Base-by-base conservation (phyloP, 257 asterid species). In the Vinca minor region DNA sequence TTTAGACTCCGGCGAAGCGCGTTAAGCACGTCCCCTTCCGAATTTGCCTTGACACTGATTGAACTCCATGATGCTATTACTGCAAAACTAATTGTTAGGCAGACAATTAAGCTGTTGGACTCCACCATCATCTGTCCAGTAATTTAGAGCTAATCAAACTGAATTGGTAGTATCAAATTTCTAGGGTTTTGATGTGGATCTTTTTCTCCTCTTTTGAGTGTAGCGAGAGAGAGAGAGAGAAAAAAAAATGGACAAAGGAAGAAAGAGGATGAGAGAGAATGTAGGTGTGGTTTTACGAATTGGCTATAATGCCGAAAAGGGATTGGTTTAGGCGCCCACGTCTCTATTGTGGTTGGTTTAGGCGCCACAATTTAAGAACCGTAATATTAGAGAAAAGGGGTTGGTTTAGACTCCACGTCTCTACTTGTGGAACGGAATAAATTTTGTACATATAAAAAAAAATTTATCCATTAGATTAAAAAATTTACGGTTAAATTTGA, bases 11-110 rank as follows among this genome's bases (percentile, higher is more conserved):
- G 83, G 49, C 95, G 88, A 29, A 88, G 81, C 25, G 92, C 87
- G 74, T 65, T 73, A 8, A 88, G 89, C 73, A 90, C 96, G 80
- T 88, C 95, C 34, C 95, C 88, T 23, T 88, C 95, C 15, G 87
- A 79, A 80, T 84, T 86, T 6, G 66, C 69, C 47, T 8, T 20
- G 13, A 47, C 77, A 26, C 23, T 2, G 5, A 21, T 25, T 50
- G 71, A 45, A 66, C 41, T 29, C 69, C 53, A 50, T 7, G 69
- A 45, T 10, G 65, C 31, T 32, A 73, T 28, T 15, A 73, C 25
- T 32, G 77, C 70, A 67, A 62, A 12, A 44, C 59, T 46, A 31
- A 62, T 39, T 38, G 76, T 25, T 34, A 71, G 38, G 5, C 49
- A 60, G 31, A 65, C 18, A 15, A 55, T 45, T 25, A 54, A 23